These are phyloP conservation scores for Casuarina cunninghamiana DNA, from an alignment of 306 rosid species.

Conservation along the genomic window DNA sequence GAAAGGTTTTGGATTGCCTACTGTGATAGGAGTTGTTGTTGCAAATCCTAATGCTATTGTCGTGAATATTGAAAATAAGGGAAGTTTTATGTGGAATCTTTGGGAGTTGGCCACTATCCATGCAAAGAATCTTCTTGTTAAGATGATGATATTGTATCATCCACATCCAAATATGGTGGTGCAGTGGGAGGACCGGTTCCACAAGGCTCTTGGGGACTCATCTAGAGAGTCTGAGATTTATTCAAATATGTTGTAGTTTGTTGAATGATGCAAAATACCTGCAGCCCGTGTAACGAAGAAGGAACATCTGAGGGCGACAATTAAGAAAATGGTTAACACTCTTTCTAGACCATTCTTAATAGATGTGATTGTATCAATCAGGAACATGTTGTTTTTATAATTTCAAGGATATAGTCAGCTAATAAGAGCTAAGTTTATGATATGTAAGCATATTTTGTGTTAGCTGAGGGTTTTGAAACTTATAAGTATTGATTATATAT, in stretches of 20 bases:
- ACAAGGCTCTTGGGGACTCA: conserved; percentile 82
- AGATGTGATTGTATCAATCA: conserved; percentile 88
- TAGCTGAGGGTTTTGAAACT: background rate
- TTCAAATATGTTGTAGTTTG: conserved; percentile 80
- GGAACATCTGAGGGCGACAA: conserved; percentile 61
- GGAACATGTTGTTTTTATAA: conserved; percentile 92
- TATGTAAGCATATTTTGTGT: conserved; percentile 27
- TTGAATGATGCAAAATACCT: conserved; percentile 75
- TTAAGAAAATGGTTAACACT: conserved; percentile 78
- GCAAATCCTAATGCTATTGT: conserved; percentile 63
- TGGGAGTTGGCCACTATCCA: conserved; percentile 75
- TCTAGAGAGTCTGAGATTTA: conserved; percentile 60
- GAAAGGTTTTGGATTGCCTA: conserved; percentile 93
- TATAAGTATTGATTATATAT: too few relatives aligned
- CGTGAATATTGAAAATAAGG: conserved; percentile 88
- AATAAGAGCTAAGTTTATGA: conserved; percentile 52
- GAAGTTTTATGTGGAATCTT: conserved; percentile 85
- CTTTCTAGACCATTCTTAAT: conserved; percentile 77
- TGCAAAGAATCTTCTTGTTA: conserved; percentile 80
- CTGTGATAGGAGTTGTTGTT: conserved; percentile 86
- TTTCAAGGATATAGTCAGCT: conserved; percentile 92
- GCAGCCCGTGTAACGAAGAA: conserved; percentile 69
- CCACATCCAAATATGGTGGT: conserved; percentile 95
- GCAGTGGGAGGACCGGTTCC: conserved; percentile 94
- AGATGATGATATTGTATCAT: conserved; percentile 73